Evolutionary conservation across 169 alveolate species (phyloP).

Genomic region (Cryptosporidium bovis): DNA sequence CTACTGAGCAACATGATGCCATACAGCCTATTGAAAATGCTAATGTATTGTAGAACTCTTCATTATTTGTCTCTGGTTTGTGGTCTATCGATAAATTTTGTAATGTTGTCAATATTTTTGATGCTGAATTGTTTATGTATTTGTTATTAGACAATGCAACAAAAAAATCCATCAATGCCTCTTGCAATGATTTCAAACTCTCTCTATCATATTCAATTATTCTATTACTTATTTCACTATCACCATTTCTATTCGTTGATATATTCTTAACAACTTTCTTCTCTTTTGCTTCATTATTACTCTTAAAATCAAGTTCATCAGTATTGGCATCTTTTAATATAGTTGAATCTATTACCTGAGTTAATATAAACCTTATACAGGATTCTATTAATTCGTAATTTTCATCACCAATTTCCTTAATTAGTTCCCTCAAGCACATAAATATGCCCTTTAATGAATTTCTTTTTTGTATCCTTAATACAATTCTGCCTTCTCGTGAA

Average conservation of each 20-base stretch:
- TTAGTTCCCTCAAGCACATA: slow-evolving; percentile 8
- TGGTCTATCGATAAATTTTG: slow-evolving; percentile 26
- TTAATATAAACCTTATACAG: slow-evolving; percentile 18
- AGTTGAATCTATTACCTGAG: slow-evolving; percentile 31
- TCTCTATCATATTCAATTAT: slow-evolving; percentile 4
- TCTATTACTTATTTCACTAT: slow-evolving; percentile 14
- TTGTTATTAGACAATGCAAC: slow-evolving; percentile 13
- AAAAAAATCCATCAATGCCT: slow-evolving; percentile 6
- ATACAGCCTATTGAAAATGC: slow-evolving; percentile 60
- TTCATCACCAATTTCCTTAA: neutral
- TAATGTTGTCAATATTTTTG: slow-evolving; percentile 6
- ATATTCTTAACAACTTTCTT: slow-evolving; percentile 20
- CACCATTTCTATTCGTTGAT: neutral
- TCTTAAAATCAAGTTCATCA: neutral
- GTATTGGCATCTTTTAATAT: slow-evolving; percentile 4
- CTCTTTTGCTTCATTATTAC: neutral
- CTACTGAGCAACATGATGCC: slow-evolving; percentile 56
- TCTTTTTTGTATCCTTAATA: slow-evolving; percentile 45
- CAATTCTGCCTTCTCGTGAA: neutral
- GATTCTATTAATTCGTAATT: slow-evolving; percentile 5
- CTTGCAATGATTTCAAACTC: neutral
- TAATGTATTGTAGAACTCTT: slow-evolving; percentile 32
- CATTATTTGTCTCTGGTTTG: slow-evolving; percentile 15
- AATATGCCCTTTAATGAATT: slow-evolving; percentile 40
- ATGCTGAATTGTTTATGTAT: neutral